These are phyloP conservation scores for Rubia peregrina DNA, from an alignment of 305 asterid species.

Conservation along the genomic window DNA sequence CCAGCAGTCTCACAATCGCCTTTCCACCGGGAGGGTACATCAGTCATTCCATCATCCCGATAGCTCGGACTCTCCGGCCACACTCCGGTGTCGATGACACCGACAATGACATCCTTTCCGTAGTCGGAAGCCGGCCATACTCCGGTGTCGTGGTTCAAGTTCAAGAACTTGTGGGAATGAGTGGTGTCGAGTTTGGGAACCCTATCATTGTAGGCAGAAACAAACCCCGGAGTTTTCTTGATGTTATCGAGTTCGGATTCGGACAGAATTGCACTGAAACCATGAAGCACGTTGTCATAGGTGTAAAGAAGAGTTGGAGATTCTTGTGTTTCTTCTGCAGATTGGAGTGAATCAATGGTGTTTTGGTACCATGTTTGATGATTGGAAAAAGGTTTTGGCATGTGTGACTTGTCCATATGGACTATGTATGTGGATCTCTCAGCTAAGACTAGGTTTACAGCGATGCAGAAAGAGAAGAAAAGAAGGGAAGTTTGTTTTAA, in stretches of 20 bases:
- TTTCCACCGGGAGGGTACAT: constrained; percentile 37
- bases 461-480: neutral
- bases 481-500: neutral
- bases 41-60: constrained; percentile 37
- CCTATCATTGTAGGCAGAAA: constrained; percentile 45
- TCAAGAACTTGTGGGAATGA: constrained; percentile 39
- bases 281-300: constrained; percentile 51
- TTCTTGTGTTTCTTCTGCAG: neutral
- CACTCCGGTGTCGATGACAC: constrained; percentile 41
- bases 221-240: constrained; percentile 35
- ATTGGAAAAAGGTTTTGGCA: constrained; percentile 37
- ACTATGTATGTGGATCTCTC: constrained; percentile 34
- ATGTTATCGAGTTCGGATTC: constrained; percentile 34
- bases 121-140: constrained; percentile 46
- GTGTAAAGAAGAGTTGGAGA: constrained; percentile 33
- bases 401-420: constrained; percentile 41
- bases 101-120: constrained; percentile 45
- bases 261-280: constrained; percentile 52
- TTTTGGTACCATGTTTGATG: constrained; percentile 37
- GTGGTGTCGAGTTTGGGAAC: constrained; percentile 43
- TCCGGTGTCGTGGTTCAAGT: constrained; percentile 39
- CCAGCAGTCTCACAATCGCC: constrained; percentile 38
- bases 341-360: constrained; percentile 16
- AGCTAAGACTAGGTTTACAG: constrained; percentile 8
- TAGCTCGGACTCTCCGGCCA: constrained; percentile 51